phyloP scores from a whole-genome alignment of 2,329 filamentous ascomycete species.

The Pseudogymnoascus sp. region DNA sequence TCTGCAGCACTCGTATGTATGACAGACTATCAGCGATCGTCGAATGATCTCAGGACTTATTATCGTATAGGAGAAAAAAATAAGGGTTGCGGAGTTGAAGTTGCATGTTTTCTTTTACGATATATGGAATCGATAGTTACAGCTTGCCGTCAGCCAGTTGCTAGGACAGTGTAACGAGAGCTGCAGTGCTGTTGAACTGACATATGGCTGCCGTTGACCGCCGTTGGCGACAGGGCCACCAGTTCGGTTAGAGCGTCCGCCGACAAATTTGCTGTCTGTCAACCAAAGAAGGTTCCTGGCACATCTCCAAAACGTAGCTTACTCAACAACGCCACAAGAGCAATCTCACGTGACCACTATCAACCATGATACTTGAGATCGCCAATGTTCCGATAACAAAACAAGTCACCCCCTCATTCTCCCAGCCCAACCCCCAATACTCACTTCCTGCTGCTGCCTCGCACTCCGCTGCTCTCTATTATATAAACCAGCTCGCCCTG shows the following conservation, averaged over 20 bases:
- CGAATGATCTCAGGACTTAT: not conserved
- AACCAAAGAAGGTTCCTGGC: not conserved
- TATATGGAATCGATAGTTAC: not conserved
- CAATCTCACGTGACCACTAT: not conserved
- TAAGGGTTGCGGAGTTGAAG: not conserved
- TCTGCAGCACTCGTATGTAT: not conserved
- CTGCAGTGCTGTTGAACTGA: not conserved
- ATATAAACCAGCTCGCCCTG: not conserved
- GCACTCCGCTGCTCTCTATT: not conserved
- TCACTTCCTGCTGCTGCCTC: not conserved
- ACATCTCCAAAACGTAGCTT: not conserved
- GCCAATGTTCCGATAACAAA: constrained; percentile 9
- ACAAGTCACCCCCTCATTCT: constrained; percentile 7
- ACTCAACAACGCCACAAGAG: not conserved
- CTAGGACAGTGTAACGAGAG: not conserved
- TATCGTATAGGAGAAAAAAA: not conserved
- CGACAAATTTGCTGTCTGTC: not conserved
- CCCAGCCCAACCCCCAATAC: not conserved
- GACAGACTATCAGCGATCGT: not conserved
- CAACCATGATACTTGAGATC: constrained; percentile 8
- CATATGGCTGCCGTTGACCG: not conserved
- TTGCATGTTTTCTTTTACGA: not conserved
- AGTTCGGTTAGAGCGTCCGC: not conserved
- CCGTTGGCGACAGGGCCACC: not conserved
- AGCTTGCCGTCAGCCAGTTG: not conserved